Base-by-base conservation (phyloP, 352 stramenopile genomes). In the Pythium rishiriense region DNA sequence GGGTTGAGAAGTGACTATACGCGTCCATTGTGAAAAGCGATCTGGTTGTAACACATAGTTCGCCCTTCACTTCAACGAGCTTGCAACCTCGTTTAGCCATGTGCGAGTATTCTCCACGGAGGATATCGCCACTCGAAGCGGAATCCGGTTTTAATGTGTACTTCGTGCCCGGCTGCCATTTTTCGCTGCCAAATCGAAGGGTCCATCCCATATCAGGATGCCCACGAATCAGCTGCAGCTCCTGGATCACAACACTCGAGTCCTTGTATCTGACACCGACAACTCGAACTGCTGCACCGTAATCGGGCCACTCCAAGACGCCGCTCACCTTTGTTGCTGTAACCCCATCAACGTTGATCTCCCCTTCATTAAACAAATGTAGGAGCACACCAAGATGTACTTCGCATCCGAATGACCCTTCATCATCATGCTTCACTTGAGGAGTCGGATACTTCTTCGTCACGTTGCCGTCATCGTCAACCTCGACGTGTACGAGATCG, bases 131-230 rank as follows among this genome's bases (percentile, higher is more conserved):
- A 59, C 28, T 31, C 21, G 49, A 47, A 15, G 29, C 35, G 17
- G n/a, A n/a, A n/a, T 43, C 39, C 15, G 72, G 37, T 6, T 73
- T 72, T 0, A 97, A 68, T 15, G 69, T 73, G 62, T 97, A 97
- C 64, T 89, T 90, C 11, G 87, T 94, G 4, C 88, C 90, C 6
- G 90, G 86, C 25, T 94, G 86, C 88, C 88, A 97, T 54, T 87
- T 89, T 56, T 95, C 85, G 8, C 70, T 83, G 6, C 88, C 90
- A 69, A 97, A 97, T 10, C 88, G 82, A 64, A 94, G 55, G 39
- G 73, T 82, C 90, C 90, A 97, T 12, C 88, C 90, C 83, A 96
- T 94, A 46, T 94, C 83, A 17, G 86, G 72, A 58, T 93, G 87
- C 28, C 89, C 89, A 21, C 86, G 83, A 28, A 86, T 76, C 62